Evolutionary conservation across 768 basidiomycete species (phyloP).

Genomic region (Crassisporium funariophilum): DNA sequence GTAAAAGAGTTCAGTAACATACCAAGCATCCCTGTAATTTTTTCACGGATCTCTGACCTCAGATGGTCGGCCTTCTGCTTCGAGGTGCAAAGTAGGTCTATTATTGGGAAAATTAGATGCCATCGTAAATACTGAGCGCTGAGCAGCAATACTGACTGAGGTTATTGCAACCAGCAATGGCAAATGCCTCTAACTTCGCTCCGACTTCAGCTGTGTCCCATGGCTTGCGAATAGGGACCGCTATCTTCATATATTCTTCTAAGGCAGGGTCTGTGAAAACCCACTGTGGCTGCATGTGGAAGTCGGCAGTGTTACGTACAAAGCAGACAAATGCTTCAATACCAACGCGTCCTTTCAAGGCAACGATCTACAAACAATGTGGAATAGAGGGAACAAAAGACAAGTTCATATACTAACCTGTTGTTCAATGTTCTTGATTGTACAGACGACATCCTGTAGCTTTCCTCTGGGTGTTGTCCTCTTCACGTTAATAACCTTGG

Average conservation of each 20-base stretch:
- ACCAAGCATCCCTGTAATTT: neutral
- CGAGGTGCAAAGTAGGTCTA: neutral
- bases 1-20: neutral
- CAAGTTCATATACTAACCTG: constrained; percentile 3
- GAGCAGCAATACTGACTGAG: constrained; percentile 1
- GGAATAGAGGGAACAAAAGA: neutral
- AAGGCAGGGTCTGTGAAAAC: constrained; percentile 18
- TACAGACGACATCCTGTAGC: constrained; percentile 12
- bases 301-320: constrained; percentile 17
- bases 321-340: constrained; percentile 27
- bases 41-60: neutral
- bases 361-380: constrained; percentile 5
- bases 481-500: neutral
- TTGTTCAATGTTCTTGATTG: neutral
- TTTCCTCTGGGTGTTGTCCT: constrained; percentile 5
- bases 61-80: constrained; percentile 5
- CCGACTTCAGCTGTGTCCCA: constrained; percentile 4
- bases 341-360: constrained; percentile 14
- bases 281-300: constrained; percentile 20
- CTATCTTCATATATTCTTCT: constrained; percentile 19
- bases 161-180: constrained; percentile 10
- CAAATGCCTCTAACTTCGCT: constrained; percentile 10
- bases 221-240: constrained; percentile 4
- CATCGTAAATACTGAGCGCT: neutral
- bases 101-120: neutral